Conservation (phyloP, 371 early-diverging fungal species). For the Nematocida sp. region DNA sequence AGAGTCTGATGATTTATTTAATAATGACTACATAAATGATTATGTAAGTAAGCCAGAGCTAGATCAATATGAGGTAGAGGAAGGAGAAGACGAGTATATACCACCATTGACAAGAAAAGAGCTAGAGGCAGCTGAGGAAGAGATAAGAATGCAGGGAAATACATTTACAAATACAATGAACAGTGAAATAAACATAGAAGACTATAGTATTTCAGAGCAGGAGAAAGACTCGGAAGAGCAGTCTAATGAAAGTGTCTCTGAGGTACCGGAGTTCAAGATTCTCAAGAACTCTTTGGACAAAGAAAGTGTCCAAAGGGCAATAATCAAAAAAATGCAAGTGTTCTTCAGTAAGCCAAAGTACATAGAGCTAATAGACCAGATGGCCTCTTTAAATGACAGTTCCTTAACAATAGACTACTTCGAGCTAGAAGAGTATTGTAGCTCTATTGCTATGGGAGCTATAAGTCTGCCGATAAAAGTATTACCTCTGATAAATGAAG, state of each 20-base stretch:
- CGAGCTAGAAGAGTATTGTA: conserved; percentile 48
- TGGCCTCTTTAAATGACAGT: conserved; percentile 63
- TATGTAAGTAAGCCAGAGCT: conserved; percentile 36
- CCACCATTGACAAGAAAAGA: conserved; percentile 29
- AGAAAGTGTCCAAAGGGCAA: conserved; percentile 1
- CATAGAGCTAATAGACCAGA: conserved; percentile 55
- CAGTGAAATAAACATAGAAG: too few relatives aligned
- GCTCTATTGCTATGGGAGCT: conserved; percentile 16
- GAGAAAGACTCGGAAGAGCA: not conserved
- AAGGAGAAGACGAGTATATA: conserved; percentile 34
- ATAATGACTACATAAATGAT: conserved; percentile 17
- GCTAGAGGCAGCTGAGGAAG: conserved; percentile 25
- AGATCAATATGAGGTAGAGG: conserved; percentile 37
- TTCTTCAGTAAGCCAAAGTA: conserved; percentile 61
- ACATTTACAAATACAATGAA: too few relatives aligned
- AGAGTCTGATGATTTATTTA: conserved; percentile 31
- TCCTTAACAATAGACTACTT: conserved; percentile 59
- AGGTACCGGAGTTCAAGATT: not conserved
- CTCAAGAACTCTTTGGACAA: conserved; percentile 43
- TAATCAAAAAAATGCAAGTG: conserved; percentile 43
- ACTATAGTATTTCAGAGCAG: not conserved
- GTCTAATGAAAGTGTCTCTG: not conserved
- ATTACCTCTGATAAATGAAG: conserved; percentile 75
- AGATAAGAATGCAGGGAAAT: too few relatives aligned
- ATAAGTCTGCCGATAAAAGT: conserved; percentile 18